Conservation (phyloP, 352 stramenopile species). For the Phytophthora rubi region DNA sequence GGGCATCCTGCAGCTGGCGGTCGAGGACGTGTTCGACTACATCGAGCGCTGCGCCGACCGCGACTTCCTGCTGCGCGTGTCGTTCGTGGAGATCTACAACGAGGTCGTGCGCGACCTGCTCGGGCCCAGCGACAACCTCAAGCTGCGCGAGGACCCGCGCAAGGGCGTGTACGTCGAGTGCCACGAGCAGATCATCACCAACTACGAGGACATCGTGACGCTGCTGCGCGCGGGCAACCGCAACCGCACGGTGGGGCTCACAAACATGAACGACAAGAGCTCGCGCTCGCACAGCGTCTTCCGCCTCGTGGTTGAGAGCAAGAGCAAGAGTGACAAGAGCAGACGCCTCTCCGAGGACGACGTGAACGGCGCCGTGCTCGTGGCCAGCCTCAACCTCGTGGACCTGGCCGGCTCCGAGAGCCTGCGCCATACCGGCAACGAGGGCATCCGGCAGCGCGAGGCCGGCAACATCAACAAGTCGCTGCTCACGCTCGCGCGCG, state of each 20-base stretch:
- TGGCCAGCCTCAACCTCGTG: constrained; percentile 97
- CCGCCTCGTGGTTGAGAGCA: constrained; percentile 84
- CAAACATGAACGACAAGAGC: constrained; percentile 83
- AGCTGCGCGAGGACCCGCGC: constrained; percentile 94
- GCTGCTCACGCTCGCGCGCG: constrained; percentile 94
- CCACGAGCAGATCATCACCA: constrained; percentile 94
- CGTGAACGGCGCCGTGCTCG: constrained; percentile 84
- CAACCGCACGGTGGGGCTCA: constrained; percentile 68
- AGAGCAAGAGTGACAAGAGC: constrained; percentile 49
- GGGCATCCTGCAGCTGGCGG: constrained; percentile 92
- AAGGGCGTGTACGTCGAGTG: constrained; percentile 98
- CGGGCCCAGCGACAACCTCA: constrained; percentile 37
- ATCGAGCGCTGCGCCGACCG: constrained; percentile 84
- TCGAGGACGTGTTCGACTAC: constrained; percentile 94
- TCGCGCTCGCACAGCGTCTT: constrained; percentile 88
- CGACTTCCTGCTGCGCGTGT: constrained; percentile 96
- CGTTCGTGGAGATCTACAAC: constrained; percentile 99
- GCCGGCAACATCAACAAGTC: constrained; percentile 97
- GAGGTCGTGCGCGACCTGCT: constrained; percentile 98
- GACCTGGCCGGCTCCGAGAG: constrained; percentile 98
- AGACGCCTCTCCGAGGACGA: constrained; percentile 71
- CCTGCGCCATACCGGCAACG: constrained; percentile 94
- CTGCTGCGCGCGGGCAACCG: constrained; percentile 73
- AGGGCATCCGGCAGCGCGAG: constrained; percentile 95
- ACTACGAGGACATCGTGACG: constrained; percentile 62